phyloP scores from a whole-genome alignment of 148 eudicot species.

The Vaccinium myrtillus region DNA sequence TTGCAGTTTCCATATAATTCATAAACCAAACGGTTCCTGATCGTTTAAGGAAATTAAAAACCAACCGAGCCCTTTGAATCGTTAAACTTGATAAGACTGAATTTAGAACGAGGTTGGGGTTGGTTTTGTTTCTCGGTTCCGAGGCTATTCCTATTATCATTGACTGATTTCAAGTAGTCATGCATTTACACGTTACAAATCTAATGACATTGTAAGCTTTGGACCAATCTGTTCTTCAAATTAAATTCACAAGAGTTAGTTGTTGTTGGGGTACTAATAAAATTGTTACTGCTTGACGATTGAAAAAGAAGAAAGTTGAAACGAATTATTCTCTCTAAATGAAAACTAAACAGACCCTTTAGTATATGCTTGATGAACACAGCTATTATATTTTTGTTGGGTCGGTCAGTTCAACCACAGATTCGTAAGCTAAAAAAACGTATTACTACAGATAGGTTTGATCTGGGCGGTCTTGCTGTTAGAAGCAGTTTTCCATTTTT shows the following conservation, averaged over 20 bases:
- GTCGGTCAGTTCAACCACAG: not conserved
- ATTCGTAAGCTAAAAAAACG: not conserved
- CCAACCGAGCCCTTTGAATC: no score
- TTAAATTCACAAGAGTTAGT: not conserved
- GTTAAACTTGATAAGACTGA: not conserved
- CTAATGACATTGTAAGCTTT: not conserved
- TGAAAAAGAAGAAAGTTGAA: not conserved
- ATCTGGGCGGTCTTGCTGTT: not conserved
- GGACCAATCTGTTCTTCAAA: not conserved
- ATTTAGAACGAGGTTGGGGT: not conserved
- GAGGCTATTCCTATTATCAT: not conserved
- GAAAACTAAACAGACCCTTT: not conserved
- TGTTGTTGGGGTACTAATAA: not conserved
- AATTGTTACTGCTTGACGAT: not conserved
- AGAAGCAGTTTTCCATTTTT: not conserved
- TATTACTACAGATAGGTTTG: not conserved
- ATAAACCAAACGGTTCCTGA: not conserved
- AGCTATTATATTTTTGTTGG: no score
- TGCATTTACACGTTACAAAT: not conserved
- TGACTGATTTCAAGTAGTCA: not conserved
- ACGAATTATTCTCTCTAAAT: not conserved
- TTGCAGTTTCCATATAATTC: not conserved
- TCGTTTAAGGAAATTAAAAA: no score
- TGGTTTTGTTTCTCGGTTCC: not conserved
- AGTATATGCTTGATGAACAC: not conserved